Evolutionary conservation across 2,329 filamentous ascomycete genomes (phyloP).

Genomic region (Penicillium sp.): DNA sequence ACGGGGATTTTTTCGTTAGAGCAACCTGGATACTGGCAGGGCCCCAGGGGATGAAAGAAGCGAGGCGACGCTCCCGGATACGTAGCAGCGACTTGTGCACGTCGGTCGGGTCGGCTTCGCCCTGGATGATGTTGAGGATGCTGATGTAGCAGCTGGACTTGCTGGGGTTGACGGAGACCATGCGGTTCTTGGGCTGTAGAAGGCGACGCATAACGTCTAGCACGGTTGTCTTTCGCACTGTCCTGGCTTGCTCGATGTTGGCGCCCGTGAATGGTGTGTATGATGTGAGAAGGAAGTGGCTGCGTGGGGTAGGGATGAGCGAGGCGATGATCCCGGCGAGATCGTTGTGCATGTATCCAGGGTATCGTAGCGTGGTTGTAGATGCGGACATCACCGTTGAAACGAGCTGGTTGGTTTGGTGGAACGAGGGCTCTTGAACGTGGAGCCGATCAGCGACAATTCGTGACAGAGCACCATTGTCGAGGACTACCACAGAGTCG

Average conservation of each 20-base stretch:
- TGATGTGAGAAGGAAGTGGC: slow-evolving; percentile 97
- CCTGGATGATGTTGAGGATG: slow-evolving; percentile 98
- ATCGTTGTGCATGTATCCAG: slow-evolving; percentile 99
- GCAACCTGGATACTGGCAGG: slow-evolving; percentile 97
- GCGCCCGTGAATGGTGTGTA: slow-evolving; percentile 98
- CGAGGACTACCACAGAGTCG: slow-evolving; percentile 94
- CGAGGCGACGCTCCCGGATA: slow-evolving; percentile 89
- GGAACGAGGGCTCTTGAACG: slow-evolving; percentile 91
- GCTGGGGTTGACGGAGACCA: slow-evolving; percentile 93
- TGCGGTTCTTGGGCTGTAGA: slow-evolving; percentile 96
- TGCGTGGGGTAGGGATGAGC: slow-evolving; percentile 91
- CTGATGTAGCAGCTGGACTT: slow-evolving; percentile 99
- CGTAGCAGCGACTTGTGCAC: slow-evolving; percentile 96
- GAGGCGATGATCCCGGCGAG: slow-evolving; percentile 95
- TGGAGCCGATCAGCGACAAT: slow-evolving; percentile 94
- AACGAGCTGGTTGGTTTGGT: slow-evolving; percentile 95
- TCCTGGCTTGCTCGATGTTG: slow-evolving; percentile 95
- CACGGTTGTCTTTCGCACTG: slow-evolving; percentile 95
- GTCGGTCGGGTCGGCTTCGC: slow-evolving; percentile 95
- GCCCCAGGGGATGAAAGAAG: slow-evolving; percentile 97
- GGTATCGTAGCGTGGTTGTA: slow-evolving; percentile 93
- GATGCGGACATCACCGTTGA: slow-evolving; percentile 98
- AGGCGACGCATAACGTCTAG: slow-evolving; percentile 95
- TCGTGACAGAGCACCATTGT: slow-evolving; percentile 89
- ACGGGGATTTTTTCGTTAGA: slow-evolving; percentile 92